Evolutionary conservation across 805 yeast species (phyloP).

Genomic region (Nakazawaea ernobii): DNA sequence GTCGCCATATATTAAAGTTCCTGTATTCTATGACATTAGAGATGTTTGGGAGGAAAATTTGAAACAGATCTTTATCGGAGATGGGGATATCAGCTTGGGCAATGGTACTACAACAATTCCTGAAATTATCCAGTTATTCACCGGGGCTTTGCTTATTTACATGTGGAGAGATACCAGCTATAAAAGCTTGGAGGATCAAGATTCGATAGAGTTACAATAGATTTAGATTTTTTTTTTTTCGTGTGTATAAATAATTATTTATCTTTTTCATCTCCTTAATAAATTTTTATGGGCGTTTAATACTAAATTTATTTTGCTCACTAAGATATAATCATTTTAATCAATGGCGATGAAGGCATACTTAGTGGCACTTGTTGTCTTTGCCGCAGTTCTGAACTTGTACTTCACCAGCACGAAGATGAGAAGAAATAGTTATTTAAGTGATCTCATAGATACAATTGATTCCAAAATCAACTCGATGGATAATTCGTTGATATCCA

Average conservation of each 20-base stretch:
- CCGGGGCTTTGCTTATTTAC: not conserved
- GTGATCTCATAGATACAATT: slow-evolving; percentile 2
- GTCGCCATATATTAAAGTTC: not conserved
- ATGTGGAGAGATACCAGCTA: not conserved
- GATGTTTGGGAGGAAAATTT: not conserved
- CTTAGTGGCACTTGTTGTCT: not conserved
- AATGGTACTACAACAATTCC: not conserved
- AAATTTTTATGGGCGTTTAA: not conserved
- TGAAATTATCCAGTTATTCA: not conserved
- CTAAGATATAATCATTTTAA: too few species aligned
- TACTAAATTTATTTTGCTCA: not conserved
- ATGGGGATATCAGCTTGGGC: not conserved
- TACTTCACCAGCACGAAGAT: not conserved
- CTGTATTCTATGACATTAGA: not conserved
- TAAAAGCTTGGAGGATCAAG: not conserved
- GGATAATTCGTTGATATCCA: not conserved
- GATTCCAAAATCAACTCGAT: not conserved
- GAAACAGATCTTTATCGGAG: not conserved
- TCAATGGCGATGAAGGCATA: not conserved
- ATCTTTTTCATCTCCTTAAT: not conserved
- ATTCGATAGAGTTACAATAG: not conserved
- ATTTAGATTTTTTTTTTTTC: too few species aligned
- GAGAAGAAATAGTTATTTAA: slow-evolving; percentile 2
- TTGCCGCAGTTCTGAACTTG: not conserved
- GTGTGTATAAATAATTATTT: not conserved